A percentile compares a stretch with the other conserved stretches of the same genome.
phyloP scores from a whole-genome alignment of 106 monocot genomes.

The Allium sativum region DNA sequence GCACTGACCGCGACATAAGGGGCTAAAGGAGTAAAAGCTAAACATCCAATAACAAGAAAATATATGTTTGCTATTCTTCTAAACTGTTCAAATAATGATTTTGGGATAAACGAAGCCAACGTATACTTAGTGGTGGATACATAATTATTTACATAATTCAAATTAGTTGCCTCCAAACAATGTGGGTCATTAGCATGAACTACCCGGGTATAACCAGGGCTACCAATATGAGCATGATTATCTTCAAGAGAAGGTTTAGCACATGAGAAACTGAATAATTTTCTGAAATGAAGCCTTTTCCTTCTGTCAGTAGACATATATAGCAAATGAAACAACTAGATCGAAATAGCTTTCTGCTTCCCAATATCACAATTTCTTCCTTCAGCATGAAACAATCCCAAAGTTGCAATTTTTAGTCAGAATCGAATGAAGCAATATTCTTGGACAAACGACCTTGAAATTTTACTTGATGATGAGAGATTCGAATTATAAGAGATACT shows the following conservation, averaged over 20 bases:
- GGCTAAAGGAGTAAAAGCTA: conserved; percentile 60
- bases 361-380: not conserved
- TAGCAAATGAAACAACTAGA: not conserved
- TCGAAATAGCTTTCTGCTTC: too few species aligned
- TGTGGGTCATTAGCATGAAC: conserved; percentile 56
- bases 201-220: conserved; percentile 56
- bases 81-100: conserved; percentile 91
- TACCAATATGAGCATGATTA: conserved; percentile 62
- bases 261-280: conserved; percentile 49
- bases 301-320: conserved; percentile 24
- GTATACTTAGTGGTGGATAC: conserved; percentile 88
- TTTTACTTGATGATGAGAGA: too few species aligned
- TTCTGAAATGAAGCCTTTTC: conserved; percentile 43
- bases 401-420: not conserved
- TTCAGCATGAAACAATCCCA: not conserved
- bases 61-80: conserved; percentile 90
- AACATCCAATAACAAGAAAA: conserved; percentile 52
- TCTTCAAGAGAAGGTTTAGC: conserved; percentile 32
- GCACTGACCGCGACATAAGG: conserved; percentile 53
- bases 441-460: not conserved
- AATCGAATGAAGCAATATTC: too few species aligned
- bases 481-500: not conserved
- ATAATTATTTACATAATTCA: conserved; percentile 43
- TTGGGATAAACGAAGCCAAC: conserved; percentile 65
- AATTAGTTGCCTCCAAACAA: conserved; percentile 23